Evolutionary conservation across 2,329 filamentous ascomycete genomes (phyloP).

Genomic region (Diaporthe vaccinii): DNA sequence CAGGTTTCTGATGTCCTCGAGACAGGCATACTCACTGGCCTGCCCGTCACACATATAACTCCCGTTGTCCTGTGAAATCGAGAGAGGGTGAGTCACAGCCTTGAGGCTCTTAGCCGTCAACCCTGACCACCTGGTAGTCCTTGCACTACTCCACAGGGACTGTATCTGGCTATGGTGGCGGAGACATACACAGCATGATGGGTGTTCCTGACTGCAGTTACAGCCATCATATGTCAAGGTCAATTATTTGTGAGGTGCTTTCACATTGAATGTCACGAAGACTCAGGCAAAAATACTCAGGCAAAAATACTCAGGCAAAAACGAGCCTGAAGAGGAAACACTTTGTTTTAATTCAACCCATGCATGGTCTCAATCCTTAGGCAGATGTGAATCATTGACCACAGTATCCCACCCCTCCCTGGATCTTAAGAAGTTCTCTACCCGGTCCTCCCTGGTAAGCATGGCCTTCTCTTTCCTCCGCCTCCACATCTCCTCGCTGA

Average conservation of each 20-base stretch:
- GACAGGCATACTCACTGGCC: neutral
- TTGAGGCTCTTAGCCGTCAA: too few relatives aligned
- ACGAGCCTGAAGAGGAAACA: neutral
- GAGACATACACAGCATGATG: neutral
- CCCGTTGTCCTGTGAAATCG: neutral
- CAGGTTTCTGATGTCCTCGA: neutral
- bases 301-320: too few relatives aligned
- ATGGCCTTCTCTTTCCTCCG: conserved; percentile 66
- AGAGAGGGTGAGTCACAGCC: too few relatives aligned
- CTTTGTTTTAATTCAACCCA: neutral
- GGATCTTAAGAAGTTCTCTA: conserved; percentile 82
- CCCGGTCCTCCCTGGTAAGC: conserved; percentile 72
- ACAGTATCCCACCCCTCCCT: conserved; percentile 65
- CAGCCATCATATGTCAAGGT: too few relatives aligned
- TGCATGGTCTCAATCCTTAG: conserved; percentile 21
- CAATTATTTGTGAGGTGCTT: too few relatives aligned
- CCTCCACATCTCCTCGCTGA: conserved; percentile 70
- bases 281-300: neutral
- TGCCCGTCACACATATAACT: neutral
- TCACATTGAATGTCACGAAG: neutral
- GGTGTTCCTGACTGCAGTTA: neutral
- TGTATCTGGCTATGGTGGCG: neutral
- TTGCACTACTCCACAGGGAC: neutral
- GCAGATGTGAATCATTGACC: conserved; percentile 5
- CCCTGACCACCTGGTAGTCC: neutral